Percentiles rank a stretch among this genome's conserved stretches.
Evolutionary conservation across 495 filamentous ascomycete species (phyloP).

Genomic region (Bacidia rubella): DNA sequence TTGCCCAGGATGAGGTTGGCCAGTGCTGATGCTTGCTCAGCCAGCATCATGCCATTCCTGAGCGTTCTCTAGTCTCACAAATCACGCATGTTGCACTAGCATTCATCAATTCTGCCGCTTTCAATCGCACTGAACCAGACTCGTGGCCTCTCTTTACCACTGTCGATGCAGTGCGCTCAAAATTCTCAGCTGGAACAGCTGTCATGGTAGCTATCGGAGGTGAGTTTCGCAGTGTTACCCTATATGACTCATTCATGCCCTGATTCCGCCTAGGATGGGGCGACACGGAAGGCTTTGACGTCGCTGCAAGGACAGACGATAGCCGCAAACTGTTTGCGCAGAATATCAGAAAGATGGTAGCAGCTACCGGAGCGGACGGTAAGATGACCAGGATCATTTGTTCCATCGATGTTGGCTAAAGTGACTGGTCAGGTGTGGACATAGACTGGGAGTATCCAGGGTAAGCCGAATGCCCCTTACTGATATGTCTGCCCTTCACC

Average conservation of each 20-base stretch:
- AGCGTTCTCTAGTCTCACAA: constrained; percentile 28
- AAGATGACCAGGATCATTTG: background rate
- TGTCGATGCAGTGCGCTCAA: constrained; percentile 38
- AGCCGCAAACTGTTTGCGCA: constrained; percentile 45
- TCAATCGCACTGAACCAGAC: constrained; percentile 39
- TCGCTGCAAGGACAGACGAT: constrained; percentile 38
- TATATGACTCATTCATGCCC: background rate
- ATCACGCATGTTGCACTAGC: constrained; percentile 55
- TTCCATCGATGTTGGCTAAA: background rate
- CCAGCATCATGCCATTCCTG: constrained; percentile 39
- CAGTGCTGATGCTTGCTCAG: constrained; percentile 21
- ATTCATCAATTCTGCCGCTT: constrained; percentile 47
- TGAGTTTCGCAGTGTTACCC: background rate
- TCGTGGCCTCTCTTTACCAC: constrained; percentile 48
- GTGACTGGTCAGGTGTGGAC: constrained; percentile 33
- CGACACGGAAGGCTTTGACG: constrained; percentile 47
- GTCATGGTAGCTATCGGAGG: constrained; percentile 57
- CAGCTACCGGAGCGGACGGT: constrained; percentile 48
- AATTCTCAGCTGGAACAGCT: constrained; percentile 45
- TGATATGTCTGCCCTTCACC: too few species aligned
- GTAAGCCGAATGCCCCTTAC: constrained; percentile 21
- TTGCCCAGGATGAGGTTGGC: background rate
- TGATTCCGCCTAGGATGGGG: constrained; percentile 40
- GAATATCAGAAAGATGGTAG: constrained; percentile 51
- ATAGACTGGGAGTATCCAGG: constrained; percentile 75